Base-by-base conservation (phyloP, 2,329 filamentous ascomycete genomes). In the Tympanopsis confertula region DNA sequence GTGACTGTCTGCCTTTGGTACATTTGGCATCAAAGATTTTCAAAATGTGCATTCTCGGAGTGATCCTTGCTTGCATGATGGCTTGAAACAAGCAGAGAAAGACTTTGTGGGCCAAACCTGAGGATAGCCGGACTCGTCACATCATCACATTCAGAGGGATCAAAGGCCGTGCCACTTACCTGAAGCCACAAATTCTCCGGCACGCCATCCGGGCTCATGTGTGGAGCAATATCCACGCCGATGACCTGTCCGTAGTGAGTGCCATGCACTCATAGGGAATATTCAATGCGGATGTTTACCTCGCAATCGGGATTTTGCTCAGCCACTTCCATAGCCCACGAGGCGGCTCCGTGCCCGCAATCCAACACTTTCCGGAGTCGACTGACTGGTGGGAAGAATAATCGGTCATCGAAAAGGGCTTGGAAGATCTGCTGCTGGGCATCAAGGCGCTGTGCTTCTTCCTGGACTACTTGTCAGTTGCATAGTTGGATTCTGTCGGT, bases 111-210 rank as follows among this genome's bases (percentile, higher is more conserved):
- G n/a, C n/a, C n/a, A n/a, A n/a, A n/a, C n/a, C n/a, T n/a, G n/a
- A n/a, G n/a, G n/a, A n/a, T n/a, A n/a, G n/a, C n/a, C n/a, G n/a
- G n/a, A n/a, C 39, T 38, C 36, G 24, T 32, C 33, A 5, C 20
- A 20, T 38, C 32, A 37, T 19, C 13, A 19, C 24, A 37, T n/a
- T n/a, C 28, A 28, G 14, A 33, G 20, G 30, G 35, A 37, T 32
- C 19, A 32, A 29, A 26, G 26, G 18, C 15, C 19, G 22, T 35
- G 35, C 20, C 15, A 51, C 58, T 53, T 50, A 66, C 65, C 56
- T 68, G 63, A 41, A 67, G 51, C 59, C 59, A 65, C 39, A 69
- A 48, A 46, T 69, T 69, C 22, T 60, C 54, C 19, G 65, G 63
- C 5, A 54, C 53, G 45, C 65, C 59, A 26, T 66, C 62, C 26